Conservation (phyloP, 805 yeast species). For the Maudiozyma barnettii region DNA sequence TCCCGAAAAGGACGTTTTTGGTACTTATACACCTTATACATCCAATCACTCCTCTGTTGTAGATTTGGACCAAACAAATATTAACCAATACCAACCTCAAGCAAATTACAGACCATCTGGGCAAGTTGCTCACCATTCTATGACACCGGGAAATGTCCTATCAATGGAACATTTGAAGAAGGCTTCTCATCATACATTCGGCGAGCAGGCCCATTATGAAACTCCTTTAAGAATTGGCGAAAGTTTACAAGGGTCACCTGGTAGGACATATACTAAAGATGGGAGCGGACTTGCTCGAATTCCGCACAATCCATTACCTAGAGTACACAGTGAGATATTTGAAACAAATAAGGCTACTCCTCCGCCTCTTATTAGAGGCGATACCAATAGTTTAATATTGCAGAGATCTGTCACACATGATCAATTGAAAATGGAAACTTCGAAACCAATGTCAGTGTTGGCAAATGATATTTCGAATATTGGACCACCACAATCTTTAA, state of each 20-base stretch:
- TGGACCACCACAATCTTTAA: constrained; percentile 1
- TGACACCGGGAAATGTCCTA: background rate
- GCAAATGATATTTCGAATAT: background rate
- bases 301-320: constrained; percentile 1
- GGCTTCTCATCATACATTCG: background rate
- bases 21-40: constrained; percentile 61
- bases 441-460: background rate
- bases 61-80: constrained; percentile 27
- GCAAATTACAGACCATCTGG: background rate
- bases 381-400: background rate
- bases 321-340: constrained; percentile 1
- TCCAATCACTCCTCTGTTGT: constrained; percentile 44
- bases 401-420: constrained; percentile 1
- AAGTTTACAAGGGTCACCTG: constrained; percentile 14
- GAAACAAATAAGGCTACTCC: background rate
- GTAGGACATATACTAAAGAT: constrained; percentile 1
- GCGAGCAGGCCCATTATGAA: constrained; percentile 1
- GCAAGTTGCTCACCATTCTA: too few relatives aligned
- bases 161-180: constrained; percentile 1
- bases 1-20: constrained; percentile 47
- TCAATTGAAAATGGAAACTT: background rate
- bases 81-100: constrained; percentile 16
- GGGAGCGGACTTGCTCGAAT: constrained; percentile 1
- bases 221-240: constrained; percentile 7
- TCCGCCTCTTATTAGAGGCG: background rate